Evolutionary conservation across 768 basidiomycete genomes (phyloP).

Genomic region (Xerocomus spinulosus): DNA sequence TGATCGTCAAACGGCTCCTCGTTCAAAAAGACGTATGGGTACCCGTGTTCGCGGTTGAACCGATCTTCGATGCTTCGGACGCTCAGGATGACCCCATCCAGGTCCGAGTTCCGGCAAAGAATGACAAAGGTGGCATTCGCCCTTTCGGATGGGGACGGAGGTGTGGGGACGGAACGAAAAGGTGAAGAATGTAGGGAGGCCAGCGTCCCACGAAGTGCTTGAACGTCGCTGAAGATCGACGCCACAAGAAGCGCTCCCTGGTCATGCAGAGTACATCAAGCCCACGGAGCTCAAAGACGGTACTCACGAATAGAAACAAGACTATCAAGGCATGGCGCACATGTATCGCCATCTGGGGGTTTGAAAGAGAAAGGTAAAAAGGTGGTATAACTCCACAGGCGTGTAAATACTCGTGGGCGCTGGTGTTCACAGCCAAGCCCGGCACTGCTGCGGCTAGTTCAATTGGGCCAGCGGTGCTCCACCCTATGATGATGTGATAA

Average conservation of each 20-base stretch:
- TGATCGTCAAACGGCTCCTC: slow-evolving; percentile 53
- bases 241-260: slow-evolving; percentile 19
- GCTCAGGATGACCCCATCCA: slow-evolving; percentile 42
- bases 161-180: background rate
- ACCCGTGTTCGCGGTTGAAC: slow-evolving; percentile 53
- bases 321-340: slow-evolving; percentile 19
- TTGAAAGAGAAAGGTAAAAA: background rate
- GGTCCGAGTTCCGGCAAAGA: slow-evolving; percentile 47
- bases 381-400: background rate
- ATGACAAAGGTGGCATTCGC: slow-evolving; percentile 62
- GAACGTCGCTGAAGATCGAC: background rate
- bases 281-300: background rate
- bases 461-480: too few species aligned
- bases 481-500: too few species aligned
- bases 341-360: slow-evolving; percentile 13
- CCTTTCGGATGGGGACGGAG: slow-evolving; percentile 6
- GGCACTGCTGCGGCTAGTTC: background rate
- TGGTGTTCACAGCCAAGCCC: background rate
- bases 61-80: slow-evolving; percentile 54
- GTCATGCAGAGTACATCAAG: background rate
- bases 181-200: background rate
- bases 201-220: slow-evolving; percentile 1
- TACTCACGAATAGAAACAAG: slow-evolving; percentile 19
- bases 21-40: slow-evolving; percentile 65
- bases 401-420: slow-evolving; percentile 10